phyloP scores from a whole-genome alignment of 192 early-diverging fungal genomes.

The Entomortierella parvispora region DNA sequence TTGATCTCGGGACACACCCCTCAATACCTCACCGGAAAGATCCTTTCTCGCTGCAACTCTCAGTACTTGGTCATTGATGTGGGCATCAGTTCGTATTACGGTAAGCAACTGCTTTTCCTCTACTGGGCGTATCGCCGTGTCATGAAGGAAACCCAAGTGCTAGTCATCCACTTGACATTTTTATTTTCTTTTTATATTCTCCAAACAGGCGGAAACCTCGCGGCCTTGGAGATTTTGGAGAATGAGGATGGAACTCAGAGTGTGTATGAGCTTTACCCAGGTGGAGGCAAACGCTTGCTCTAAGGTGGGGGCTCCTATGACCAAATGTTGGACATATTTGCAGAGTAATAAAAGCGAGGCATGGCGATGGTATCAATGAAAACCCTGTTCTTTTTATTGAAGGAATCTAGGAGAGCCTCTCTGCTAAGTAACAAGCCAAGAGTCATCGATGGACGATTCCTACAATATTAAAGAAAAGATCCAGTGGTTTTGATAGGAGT shows the following conservation, averaged over 20 bases:
- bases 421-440: too few relatives aligned
- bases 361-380: too few relatives aligned
- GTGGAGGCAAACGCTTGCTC: conserved; percentile 36
- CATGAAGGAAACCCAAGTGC: neutral
- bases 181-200: conserved; percentile 11
- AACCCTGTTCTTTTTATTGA: too few relatives aligned
- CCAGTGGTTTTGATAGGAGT: too few relatives aligned
- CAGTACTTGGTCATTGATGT: conserved; percentile 76
- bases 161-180: neutral
- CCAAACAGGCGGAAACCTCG: conserved; percentile 58
- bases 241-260: conserved; percentile 49
- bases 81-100: conserved; percentile 75
- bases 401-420: too few relatives aligned
- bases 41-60: conserved; percentile 70
- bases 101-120: conserved; percentile 5
- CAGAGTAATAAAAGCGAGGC: too few relatives aligned
- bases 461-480: too few relatives aligned
- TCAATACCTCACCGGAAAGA: conserved; percentile 61
- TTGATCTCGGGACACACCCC: conserved; percentile 80
- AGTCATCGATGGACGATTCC: too few relatives aligned
- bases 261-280: conserved; percentile 62
- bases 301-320: neutral
- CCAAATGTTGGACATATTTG: too few relatives aligned
- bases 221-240: conserved; percentile 77
- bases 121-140: neutral